Conservation (phyloP, 208 protist species). For the Wallacemonas rigidus region DNA sequence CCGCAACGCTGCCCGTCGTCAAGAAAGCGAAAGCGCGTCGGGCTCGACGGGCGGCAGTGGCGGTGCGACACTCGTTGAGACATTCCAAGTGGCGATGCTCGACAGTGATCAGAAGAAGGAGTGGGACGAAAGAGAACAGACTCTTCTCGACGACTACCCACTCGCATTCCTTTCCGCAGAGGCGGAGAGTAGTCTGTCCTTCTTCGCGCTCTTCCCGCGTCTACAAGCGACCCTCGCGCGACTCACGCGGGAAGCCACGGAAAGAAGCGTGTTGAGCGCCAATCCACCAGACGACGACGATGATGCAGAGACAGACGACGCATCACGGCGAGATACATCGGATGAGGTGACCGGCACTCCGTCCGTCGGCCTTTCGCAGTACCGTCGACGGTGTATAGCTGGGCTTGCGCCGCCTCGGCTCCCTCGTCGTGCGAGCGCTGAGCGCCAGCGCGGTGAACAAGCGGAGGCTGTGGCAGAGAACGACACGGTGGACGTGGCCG, state of each 20-base stretch:
- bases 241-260: neutral
- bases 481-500: neutral
- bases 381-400: neutral
- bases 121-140: slow-evolving; percentile 33
- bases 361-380: neutral
- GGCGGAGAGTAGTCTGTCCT: slow-evolving; percentile 24
- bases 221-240: slow-evolving; percentile 14
- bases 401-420: neutral
- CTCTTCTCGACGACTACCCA: slow-evolving; percentile 35
- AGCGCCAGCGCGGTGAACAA: neutral
- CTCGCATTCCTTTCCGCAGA: slow-evolving; percentile 49
- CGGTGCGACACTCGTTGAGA: slow-evolving; percentile 11
- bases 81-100: slow-evolving; percentile 18
- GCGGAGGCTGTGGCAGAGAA: neutral
- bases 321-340: no score
- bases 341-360: no score
- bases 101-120: slow-evolving; percentile 42
- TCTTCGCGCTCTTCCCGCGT: slow-evolving; percentile 26
- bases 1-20: neutral
- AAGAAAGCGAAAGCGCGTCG: neutral
- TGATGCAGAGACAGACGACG: no score
- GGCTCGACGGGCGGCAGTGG: neutral
- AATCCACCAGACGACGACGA: neutral
- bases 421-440: neutral
- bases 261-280: neutral